These are phyloP conservation scores for Vinca major DNA, from an alignment of 305 asterid species.

Conservation along the genomic window DNA sequence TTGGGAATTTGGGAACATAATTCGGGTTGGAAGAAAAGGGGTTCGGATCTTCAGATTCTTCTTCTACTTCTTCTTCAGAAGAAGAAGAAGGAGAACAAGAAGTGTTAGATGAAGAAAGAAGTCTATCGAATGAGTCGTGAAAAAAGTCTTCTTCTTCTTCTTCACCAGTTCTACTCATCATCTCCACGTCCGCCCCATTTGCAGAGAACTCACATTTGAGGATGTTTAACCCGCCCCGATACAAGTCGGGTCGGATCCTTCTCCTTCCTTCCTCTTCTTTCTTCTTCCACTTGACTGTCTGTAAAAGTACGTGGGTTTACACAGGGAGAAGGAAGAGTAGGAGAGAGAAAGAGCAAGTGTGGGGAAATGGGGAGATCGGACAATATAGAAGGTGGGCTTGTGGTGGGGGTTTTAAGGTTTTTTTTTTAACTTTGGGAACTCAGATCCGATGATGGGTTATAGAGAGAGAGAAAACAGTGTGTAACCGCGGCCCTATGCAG, in stretches of 20 bases:
- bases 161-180: slow-evolving; percentile 56
- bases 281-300: background rate
- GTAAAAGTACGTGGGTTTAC: background rate
- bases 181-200: slow-evolving; percentile 19
- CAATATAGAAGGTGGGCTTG: slow-evolving; percentile 27
- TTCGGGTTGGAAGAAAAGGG: slow-evolving; percentile 27
- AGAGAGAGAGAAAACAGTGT: slow-evolving; percentile 13
- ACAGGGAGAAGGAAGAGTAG: slow-evolving; percentile 14
- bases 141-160: slow-evolving; percentile 59
- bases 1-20: slow-evolving; percentile 47
- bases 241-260: slow-evolving; percentile 17
- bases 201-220: slow-evolving; percentile 7
- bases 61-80: slow-evolving; percentile 31
- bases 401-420: slow-evolving; percentile 26
- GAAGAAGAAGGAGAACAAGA: slow-evolving; percentile 59
- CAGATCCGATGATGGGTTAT: slow-evolving; percentile 55
- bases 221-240: slow-evolving; percentile 9
- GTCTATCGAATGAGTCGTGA: slow-evolving; percentile 86
- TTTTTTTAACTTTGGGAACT: slow-evolving; percentile 34
- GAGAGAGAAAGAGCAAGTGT: slow-evolving; percentile 18
- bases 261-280: background rate
- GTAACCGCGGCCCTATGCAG: slow-evolving; percentile 18
- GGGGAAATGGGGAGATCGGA: slow-evolving; percentile 48
- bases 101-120: slow-evolving; percentile 71
- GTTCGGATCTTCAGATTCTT: slow-evolving; percentile 40